These are phyloP conservation scores for Hygrophorus pudorinus DNA, from an alignment of 768 basidiomycete genomes.

Conservation along the genomic window DNA sequence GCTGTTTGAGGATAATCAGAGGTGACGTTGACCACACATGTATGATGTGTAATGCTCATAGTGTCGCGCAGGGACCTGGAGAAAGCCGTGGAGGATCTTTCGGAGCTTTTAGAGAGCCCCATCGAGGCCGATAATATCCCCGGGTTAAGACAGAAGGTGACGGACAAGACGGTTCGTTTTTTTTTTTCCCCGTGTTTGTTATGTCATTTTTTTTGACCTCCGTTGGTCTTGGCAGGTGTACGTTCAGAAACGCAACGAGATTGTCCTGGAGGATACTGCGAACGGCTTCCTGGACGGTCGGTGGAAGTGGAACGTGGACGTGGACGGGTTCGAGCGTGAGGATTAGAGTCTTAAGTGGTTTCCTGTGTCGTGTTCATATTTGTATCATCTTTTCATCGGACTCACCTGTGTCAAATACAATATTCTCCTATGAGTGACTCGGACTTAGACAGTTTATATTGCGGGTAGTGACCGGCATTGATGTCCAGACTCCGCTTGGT, in stretches of 20 bases:
- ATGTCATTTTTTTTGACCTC: not conserved
- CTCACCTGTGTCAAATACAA: too few relatives aligned
- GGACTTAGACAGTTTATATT: too few relatives aligned
- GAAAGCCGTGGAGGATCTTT: slow-evolving; percentile 88
- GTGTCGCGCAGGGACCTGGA: slow-evolving; percentile 65
- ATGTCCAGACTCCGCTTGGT: too few relatives aligned
- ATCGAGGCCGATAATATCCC: slow-evolving; percentile 81
- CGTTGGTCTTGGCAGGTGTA: slow-evolving; percentile 46
- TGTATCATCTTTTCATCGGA: too few relatives aligned
- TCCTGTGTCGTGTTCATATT: too few relatives aligned
- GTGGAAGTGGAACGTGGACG: slow-evolving; percentile 70
- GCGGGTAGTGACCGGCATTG: too few relatives aligned
- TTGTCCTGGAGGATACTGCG: slow-evolving; percentile 91
- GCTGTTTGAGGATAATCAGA: slow-evolving; percentile 94
- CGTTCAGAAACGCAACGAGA: slow-evolving; percentile 94
- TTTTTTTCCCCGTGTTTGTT: not conserved
- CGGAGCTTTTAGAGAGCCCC: slow-evolving; percentile 86
- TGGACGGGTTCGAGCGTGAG: slow-evolving; percentile 55
- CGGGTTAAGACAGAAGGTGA: slow-evolving; percentile 79
- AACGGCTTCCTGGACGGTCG: slow-evolving; percentile 79
- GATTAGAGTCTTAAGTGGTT: not conserved
- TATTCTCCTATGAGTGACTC: too few relatives aligned
- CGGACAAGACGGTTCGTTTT: slow-evolving; percentile 78
- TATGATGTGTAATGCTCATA: too few relatives aligned
- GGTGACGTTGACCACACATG: slow-evolving; percentile 29